Percentiles rank a stretch among this genome's conserved stretches.
Conservation (phyloP, 2,329 filamentous ascomycete genomes). For the Akanthomyces uredinophilus region DNA sequence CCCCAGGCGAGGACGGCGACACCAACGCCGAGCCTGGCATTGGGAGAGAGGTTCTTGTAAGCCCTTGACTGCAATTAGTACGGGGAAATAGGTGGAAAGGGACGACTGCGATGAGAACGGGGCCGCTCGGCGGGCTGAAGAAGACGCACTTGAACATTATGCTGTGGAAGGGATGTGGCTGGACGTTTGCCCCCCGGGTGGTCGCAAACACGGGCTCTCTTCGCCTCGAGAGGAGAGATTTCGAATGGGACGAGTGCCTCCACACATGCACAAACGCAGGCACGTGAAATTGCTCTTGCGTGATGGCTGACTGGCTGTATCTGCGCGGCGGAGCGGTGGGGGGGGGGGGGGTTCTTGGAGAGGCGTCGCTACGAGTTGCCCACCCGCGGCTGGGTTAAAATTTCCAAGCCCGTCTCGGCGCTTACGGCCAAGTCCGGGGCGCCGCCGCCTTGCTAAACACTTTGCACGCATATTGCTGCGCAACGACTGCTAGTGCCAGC, state of each 20-base stretch:
- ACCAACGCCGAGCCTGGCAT: slow-evolving; percentile 67
- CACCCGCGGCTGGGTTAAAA: not conserved
- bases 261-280: not conserved
- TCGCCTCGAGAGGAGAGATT: too few relatives aligned
- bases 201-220: too few relatives aligned
- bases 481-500: not conserved
- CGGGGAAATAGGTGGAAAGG: not conserved
- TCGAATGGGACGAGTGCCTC: too few relatives aligned
- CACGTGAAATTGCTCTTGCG: not conserved
- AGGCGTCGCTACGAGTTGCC: not conserved
- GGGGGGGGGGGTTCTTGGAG: not conserved
- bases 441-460: not conserved
- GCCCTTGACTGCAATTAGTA: slow-evolving; percentile 39
- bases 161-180: not conserved
- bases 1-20: slow-evolving; percentile 73
- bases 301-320: not conserved
- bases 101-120: not conserved
- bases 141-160: slow-evolving; percentile 15
- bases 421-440: not conserved
- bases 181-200: too few relatives aligned
- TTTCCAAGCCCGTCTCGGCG: not conserved
- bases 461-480: not conserved
- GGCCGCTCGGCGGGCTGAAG: not conserved
- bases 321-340: not conserved
- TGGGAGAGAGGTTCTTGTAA: slow-evolving; percentile 67